Evolutionary conservation across 495 filamentous ascomycete genomes (phyloP), one percentile per base, ranked within the genome.

Genomic region (Oleoguttula mirabilis): DNA sequence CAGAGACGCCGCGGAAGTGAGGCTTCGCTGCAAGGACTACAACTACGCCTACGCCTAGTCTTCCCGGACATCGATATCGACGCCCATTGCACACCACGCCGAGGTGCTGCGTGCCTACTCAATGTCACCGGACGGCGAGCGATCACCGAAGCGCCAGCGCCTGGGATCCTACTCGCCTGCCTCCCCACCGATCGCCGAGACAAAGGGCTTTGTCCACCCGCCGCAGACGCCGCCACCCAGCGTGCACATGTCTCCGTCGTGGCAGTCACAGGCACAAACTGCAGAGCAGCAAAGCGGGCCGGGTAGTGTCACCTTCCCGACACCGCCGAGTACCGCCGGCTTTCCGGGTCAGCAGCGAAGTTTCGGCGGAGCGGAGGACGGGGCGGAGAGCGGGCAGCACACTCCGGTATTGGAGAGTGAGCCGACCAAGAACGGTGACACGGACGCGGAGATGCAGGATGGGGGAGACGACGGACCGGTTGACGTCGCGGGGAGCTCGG

Each of bases 311-410:
- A 54, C 60, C 15, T 61, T 66, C 15, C 63, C 66, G 20, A 70
- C 68, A 1, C 67, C 67, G 15, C 55, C 60, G 7, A 69, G 61
- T 40, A 62, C 59, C 32, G 53, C 58, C 25, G 39, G 45, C 4
- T 45, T 48, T 8, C 27, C 36, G 16, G 37, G 45, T 37, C 44
- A 48, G 27, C 21, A 24, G 21, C 32, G 34, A 30, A 30, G 6
- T 41, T 22, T 33, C 17, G 35, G 12, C 33, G 19, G 41, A 21
- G 17, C 23, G 36, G 24, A 47, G 48, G 6, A 46, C 21, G 47
- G 37, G 16, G 11, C 21, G 19, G 39, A 45, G 10, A 52, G 39
- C 21, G 34, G 30, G 22, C 10, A 24, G 28, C 37, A 35, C 1
- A 48, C 45, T 17, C 50, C 44, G 17, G 41, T 21, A n/a, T 21